Evolutionary conservation across 345 rosid genomes (phyloP).

Genomic region (Sonneratia alba): DNA sequence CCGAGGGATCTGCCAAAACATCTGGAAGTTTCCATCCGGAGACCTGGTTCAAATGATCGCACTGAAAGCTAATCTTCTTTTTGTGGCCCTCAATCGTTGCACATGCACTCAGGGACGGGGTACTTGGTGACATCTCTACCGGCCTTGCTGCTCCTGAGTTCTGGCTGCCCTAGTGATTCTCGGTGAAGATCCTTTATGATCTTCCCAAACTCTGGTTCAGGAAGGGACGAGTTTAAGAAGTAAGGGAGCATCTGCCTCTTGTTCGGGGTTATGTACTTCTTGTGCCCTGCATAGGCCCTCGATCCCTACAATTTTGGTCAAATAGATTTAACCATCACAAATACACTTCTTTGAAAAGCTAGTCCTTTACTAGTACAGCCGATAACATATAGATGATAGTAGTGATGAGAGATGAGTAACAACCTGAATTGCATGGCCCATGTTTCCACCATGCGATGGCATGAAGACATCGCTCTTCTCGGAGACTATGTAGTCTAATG

Average conservation of each 20-base stretch:
- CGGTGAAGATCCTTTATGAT: conserved; percentile 59
- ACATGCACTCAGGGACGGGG: conserved; percentile 86
- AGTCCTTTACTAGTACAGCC: neutral
- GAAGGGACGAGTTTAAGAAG: conserved; percentile 57
- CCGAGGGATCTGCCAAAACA: conserved; percentile 9
- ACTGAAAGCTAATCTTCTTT: neutral
- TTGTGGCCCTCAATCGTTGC: conserved; percentile 24
- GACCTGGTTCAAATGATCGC: conserved; percentile 1
- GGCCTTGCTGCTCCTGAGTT: conserved; percentile 51
- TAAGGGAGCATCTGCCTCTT: conserved; percentile 88
- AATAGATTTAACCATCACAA: neutral
- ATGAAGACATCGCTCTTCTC: conserved; percentile 84
- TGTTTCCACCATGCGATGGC: conserved; percentile 99
- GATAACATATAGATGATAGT: neutral
- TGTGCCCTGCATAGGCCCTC: conserved; percentile 81
- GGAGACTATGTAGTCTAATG: conserved; percentile 73
- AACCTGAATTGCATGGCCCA: conserved; percentile 95
- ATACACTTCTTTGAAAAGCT: neutral
- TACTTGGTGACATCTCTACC: conserved; percentile 85
- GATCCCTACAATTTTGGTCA: neutral
- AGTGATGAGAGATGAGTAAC: neutral
- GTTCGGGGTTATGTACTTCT: conserved; percentile 83
- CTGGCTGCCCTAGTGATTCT: conserved; percentile 85
- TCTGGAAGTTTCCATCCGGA: neutral
- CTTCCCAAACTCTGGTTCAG: conserved; percentile 53